A percentile compares a stretch with the other conserved stretches of the same genome.
Evolutionary conservation across 345 rosid species (phyloP).

Genomic region (Eucalyptus grandis): DNA sequence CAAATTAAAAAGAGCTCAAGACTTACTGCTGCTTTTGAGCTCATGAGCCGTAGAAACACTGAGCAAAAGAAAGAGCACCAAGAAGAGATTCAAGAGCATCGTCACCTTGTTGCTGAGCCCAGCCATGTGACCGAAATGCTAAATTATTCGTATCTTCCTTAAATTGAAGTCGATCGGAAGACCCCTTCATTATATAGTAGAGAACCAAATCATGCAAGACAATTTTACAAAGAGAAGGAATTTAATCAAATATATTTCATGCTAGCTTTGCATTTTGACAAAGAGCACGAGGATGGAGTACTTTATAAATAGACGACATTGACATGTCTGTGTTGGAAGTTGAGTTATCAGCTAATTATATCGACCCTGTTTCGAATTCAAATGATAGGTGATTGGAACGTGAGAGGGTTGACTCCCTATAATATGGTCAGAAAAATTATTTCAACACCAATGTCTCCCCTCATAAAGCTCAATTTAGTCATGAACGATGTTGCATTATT

Average conservation of each 20-base stretch:
- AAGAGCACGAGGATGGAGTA: not conserved
- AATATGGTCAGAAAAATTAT: not conserved
- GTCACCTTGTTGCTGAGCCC: not conserved
- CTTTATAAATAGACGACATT: not conserved
- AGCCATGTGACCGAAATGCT: not conserved
- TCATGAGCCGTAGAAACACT: not conserved
- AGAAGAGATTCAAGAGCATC: not conserved
- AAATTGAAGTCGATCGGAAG: not conserved
- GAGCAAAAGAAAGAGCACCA: not conserved
- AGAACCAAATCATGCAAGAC: not conserved
- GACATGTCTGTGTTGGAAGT: not conserved
- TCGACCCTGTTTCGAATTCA: rapidly evolving
- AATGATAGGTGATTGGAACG: not conserved
- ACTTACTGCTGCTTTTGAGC: not conserved
- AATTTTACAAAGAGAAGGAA: not conserved
- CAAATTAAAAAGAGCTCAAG: not conserved
- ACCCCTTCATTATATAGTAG: not conserved
- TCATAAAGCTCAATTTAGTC: not conserved
- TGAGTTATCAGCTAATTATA: not conserved
- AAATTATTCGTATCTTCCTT: not conserved
- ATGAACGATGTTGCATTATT: not conserved
- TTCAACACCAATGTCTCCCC: not conserved
- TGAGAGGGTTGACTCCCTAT: not conserved
- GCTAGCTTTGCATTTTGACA: not conserved
- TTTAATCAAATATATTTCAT: not conserved